Evolutionary conservation across 106 monocot species (phyloP), one percentile per base, ranked within the genome.

Genomic region (Iris macrosiphon): DNA sequence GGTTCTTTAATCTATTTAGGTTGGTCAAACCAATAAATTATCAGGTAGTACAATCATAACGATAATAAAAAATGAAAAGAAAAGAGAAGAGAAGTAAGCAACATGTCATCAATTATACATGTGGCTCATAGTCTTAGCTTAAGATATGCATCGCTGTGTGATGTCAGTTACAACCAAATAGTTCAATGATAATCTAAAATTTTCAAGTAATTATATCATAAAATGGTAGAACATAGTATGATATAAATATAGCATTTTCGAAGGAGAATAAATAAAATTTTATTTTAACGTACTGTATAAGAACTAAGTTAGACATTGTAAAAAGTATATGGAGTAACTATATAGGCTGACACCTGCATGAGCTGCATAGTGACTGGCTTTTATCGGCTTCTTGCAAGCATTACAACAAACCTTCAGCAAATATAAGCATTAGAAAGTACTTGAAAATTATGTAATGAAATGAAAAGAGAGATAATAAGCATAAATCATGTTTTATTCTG

Each of bases 361-460:
- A 33, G 32, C 52, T 53, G 52, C 32, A 33, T 32, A 53, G 8
- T 53, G 52, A 33, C 52, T 53, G 19, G 52, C 52, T 53, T 20
- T 53, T 8, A 53, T 19, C 2, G 52, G 52, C 10, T 53, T 53
- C 19, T 13, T 20, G 8, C 52, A 53, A 53, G 31, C 31, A 53
- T 53, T 53, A 53, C 52, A 53, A 53, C 52, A 33, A 53, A 53
- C 52, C 52, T 53, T 53, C 8, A 49, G 33, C 33, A 33, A 53
- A 53, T 53, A 32, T 33, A 7, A 53, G 33, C 17, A 33, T 32
- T 33, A 53, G 31, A 10, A 53, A 33, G 3, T 53, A 53, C 7
- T 29, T 18, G 16, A 11, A n/a, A 49, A 24, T 25, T 13, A 53
- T 53, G 10, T 19, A 32, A 17, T 20, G 27, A 11, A 28, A 53